Evolutionary conservation across 2,329 filamentous ascomycete genomes (phyloP).

Genomic region (Aspergillus glaucus): DNA sequence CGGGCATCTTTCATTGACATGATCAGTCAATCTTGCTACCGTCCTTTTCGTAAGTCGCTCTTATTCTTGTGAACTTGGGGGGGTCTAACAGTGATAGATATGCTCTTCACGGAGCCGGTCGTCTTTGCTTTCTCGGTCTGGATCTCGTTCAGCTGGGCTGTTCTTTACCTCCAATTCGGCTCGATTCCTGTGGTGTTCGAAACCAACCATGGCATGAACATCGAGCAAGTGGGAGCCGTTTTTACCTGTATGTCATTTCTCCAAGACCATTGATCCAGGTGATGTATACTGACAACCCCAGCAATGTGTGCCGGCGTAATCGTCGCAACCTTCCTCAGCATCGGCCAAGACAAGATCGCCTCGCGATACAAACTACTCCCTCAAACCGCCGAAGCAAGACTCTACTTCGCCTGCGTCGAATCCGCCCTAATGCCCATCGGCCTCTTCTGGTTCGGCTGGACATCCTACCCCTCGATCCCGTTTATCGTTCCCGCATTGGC

Average conservation of each 20-base stretch:
- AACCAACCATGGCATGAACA: slow-evolving; percentile 60
- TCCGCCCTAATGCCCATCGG: slow-evolving; percentile 70
- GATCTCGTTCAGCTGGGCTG: slow-evolving; percentile 84
- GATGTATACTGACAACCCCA: slow-evolving; percentile 3
- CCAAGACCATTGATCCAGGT: too few species aligned
- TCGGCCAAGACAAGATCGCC: slow-evolving; percentile 66
- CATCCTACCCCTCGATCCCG: slow-evolving; percentile 54
- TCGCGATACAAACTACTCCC: slow-evolving; percentile 42
- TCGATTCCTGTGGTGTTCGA: slow-evolving; percentile 73
- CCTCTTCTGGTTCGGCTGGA: slow-evolving; percentile 75
- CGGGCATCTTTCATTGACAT: slow-evolving; percentile 61
- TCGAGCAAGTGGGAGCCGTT: slow-evolving; percentile 62
- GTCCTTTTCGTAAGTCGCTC: slow-evolving; percentile 60
- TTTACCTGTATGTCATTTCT: slow-evolving; percentile 48
- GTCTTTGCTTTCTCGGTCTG: slow-evolving; percentile 73
- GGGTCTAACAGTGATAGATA: slow-evolving; percentile 22
- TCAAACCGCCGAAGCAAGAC: slow-evolving; percentile 62
- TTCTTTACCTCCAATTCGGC: slow-evolving; percentile 78
- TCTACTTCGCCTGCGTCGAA: slow-evolving; percentile 78
- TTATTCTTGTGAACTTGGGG: too few species aligned
- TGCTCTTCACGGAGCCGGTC: slow-evolving; percentile 59
- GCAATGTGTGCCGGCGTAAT: slow-evolving; percentile 63
- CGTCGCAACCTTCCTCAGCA: slow-evolving; percentile 61
- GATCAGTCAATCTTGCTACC: slow-evolving; percentile 66
- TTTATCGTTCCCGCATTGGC: slow-evolving; percentile 69